phyloP scores from a whole-genome alignment of 192 early-diverging fungal species.

The Phycomyces nitens region DNA sequence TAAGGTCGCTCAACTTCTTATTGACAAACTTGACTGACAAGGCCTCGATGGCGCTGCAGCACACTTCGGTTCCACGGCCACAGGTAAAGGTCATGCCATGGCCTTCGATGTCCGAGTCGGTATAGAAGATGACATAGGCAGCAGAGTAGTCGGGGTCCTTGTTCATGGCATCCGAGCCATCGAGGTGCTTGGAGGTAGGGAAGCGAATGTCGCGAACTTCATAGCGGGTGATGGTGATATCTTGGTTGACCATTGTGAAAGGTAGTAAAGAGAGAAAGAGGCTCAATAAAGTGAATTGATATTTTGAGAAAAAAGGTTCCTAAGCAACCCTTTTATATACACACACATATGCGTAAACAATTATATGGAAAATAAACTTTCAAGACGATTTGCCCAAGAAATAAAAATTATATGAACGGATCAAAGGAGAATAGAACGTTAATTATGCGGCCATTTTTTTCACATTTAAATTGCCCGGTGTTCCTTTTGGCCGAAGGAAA shows the following conservation, averaged over 20 bases:
- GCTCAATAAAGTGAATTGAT: not conserved
- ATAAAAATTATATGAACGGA: too few species aligned
- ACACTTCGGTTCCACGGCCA: slow-evolving; percentile 38
- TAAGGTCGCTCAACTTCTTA: slow-evolving; percentile 22
- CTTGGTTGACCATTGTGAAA: not conserved
- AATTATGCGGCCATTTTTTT: too few species aligned
- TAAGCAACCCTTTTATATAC: too few species aligned
- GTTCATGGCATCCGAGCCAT: slow-evolving; percentile 45
- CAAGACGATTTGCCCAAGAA: too few species aligned
- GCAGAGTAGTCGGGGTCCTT: slow-evolving; percentile 43
- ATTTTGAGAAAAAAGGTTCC: too few species aligned
- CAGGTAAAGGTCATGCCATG: slow-evolving; percentile 39
- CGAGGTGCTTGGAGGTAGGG: slow-evolving; percentile 35
- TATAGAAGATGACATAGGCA: slow-evolving; percentile 39
- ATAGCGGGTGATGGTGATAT: slow-evolving; percentile 32
- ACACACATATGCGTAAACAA: too few species aligned
- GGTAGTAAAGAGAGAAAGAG: not conserved
- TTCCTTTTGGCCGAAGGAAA: too few species aligned
- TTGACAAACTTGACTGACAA: slow-evolving; percentile 33
- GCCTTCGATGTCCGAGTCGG: slow-evolving; percentile 25
- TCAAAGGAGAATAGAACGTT: too few species aligned
- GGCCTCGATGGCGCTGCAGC: slow-evolving; percentile 32
- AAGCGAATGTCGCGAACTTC: slow-evolving; percentile 39
- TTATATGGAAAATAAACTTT: too few species aligned
- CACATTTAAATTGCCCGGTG: too few species aligned